Conservation (phyloP, 495 filamentous ascomycete genomes). For the Polyplosphaeria fusca region DNA sequence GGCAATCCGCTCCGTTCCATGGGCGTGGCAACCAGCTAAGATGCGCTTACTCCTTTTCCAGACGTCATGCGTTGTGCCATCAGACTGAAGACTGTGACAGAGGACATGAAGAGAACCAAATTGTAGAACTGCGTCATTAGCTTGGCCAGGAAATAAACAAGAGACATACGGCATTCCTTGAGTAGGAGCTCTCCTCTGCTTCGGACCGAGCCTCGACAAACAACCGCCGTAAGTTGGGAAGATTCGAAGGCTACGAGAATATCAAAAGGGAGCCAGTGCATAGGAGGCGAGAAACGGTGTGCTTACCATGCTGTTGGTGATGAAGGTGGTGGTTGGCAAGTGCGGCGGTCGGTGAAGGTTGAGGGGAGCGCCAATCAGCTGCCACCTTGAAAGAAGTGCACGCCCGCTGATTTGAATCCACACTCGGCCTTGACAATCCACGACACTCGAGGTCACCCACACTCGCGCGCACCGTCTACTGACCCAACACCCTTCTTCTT, state of each 20-base stretch:
- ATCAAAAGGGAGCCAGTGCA: too few relatives aligned
- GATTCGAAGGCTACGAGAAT: conserved; percentile 60
- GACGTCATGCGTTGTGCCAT: conserved; percentile 70
- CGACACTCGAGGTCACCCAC: too few relatives aligned
- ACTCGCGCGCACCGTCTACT: too few relatives aligned
- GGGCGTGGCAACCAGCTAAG: too few relatives aligned
- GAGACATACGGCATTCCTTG: conserved; percentile 75
- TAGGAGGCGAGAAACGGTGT: too few relatives aligned
- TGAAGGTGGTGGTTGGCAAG: background rate
- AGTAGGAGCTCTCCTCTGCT: conserved; percentile 90
- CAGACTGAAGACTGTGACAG: conserved; percentile 87
- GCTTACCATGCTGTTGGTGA: conserved; percentile 4
- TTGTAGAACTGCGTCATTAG: conserved; percentile 73
- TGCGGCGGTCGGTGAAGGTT: background rate
- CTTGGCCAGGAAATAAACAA: background rate
- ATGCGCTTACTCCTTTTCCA: conserved; percentile 4
- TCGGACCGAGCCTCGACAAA: conserved; percentile 95
- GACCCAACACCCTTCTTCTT: too few relatives aligned
- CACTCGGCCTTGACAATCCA: too few relatives aligned
- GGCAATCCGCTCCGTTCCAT: too few relatives aligned
- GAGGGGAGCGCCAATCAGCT: background rate
- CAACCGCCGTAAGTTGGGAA: conserved; percentile 91
- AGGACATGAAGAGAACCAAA: conserved; percentile 90
- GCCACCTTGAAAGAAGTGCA: too few relatives aligned
- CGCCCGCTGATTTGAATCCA: too few relatives aligned